Conservation (phyloP, 2,329 filamentous ascomycete genomes). For the Sporothrix schenckii region DNA sequence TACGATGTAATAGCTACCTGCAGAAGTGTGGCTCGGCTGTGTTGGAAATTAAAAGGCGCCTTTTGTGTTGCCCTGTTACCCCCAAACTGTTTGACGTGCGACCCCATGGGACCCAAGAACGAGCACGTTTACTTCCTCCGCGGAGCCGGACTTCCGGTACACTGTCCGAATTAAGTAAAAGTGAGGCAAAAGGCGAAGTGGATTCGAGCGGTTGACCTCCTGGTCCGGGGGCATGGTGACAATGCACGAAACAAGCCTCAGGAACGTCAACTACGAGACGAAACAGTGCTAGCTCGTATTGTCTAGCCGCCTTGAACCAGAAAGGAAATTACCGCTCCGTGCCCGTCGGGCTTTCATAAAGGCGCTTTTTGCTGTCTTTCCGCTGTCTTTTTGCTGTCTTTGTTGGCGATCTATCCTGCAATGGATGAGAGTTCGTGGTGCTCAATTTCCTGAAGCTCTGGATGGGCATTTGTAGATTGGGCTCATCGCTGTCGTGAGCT, state of each 20-base stretch:
- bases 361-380: not conserved
- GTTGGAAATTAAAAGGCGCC: constrained; percentile 10
- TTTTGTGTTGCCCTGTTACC: not conserved
- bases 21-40: not conserved
- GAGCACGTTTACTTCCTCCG: not conserved
- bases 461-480: not conserved
- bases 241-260: not conserved
- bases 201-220: not conserved
- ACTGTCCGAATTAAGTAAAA: not conserved
- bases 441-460: not conserved
- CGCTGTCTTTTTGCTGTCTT: not conserved
- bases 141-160: not conserved
- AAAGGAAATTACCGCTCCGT: not conserved
- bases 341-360: not conserved
- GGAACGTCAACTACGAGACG: not conserved
- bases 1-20: not conserved
- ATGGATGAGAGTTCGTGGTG: not conserved
- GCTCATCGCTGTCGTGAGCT: not conserved
- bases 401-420: not conserved
- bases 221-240: not conserved
- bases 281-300: not conserved
- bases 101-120: not conserved
- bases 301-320: not conserved
- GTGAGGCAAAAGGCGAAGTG: not conserved
- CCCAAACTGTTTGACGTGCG: not conserved